Evolutionary conservation across 306 rosid genomes (phyloP).

Genomic region (Carpinus viminea): DNA sequence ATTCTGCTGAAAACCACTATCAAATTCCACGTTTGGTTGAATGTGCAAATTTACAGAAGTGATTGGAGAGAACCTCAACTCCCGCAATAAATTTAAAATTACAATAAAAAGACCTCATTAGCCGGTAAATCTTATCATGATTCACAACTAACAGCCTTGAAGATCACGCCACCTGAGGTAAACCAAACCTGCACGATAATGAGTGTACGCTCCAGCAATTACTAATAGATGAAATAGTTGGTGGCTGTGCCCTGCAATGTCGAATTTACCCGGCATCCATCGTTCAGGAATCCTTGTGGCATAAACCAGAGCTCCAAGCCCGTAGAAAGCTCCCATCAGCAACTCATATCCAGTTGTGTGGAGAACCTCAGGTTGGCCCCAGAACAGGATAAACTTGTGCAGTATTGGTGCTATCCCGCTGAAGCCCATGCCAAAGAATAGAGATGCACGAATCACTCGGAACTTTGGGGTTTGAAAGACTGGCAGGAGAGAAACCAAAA

Average conservation of each 20-base stretch:
- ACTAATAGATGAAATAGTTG: conserved; percentile 84
- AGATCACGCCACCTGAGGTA: conserved; percentile 94
- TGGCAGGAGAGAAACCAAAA: conserved; percentile 77
- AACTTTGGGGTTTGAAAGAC: conserved; percentile 79
- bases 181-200: conserved; percentile 88
- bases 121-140: not conserved
- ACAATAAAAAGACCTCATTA: conserved; percentile 17
- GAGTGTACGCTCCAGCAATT: conserved; percentile 90
- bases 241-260: conserved; percentile 98
- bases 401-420: conserved; percentile 73
- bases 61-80: not conserved
- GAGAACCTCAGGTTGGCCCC: conserved; percentile 86
- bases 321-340: conserved; percentile 82
- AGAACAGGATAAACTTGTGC: conserved; percentile 81
- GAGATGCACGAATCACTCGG: conserved; percentile 75
- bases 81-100: not conserved
- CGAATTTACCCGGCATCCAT: conserved; percentile 98
- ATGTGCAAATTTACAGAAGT: not conserved
- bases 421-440: conserved; percentile 86
- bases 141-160: conserved; percentile 62
- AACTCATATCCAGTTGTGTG: conserved; percentile 83
- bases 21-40: not conserved
- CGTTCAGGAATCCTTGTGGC: conserved; percentile 94
- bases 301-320: conserved; percentile 81
- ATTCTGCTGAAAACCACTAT: not conserved